Evolutionary conservation across 805 yeast genomes (phyloP).

Genomic region (Candida tammaniensis): DNA sequence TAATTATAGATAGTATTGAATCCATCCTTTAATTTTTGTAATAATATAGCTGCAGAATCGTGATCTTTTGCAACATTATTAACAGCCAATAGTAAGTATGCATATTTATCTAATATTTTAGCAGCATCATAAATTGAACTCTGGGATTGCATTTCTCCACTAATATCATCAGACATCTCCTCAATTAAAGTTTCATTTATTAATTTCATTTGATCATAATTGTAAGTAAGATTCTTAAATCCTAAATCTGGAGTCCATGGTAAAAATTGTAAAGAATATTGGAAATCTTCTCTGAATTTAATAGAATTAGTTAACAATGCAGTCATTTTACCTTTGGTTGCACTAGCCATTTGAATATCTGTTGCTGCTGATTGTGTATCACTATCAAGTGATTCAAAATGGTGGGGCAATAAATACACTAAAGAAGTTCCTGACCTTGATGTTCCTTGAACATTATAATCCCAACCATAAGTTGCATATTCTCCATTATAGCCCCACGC

Average conservation of each 20-base stretch:
- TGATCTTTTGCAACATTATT: conserved; percentile 45
- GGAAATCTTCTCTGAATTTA: conserved; percentile 35
- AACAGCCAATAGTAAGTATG: conserved; percentile 50
- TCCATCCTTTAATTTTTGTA: conserved; percentile 39
- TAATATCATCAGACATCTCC: conserved; percentile 41
- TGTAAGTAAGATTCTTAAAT: conserved; percentile 30
- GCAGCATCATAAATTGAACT: conserved; percentile 51
- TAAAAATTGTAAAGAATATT: conserved; percentile 37
- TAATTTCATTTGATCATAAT: conserved; percentile 38
- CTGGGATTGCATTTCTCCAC: conserved; percentile 40
- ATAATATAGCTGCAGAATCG: conserved; percentile 28
- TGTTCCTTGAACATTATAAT: conserved; percentile 45
- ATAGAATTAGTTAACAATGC: conserved; percentile 41
- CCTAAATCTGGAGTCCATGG: conserved; percentile 21
- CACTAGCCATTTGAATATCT: conserved; percentile 40
- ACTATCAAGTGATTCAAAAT: conserved; percentile 32
- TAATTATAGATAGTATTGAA: conserved; percentile 37
- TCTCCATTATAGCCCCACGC: conserved; percentile 50
- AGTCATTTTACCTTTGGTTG: conserved; percentile 52
- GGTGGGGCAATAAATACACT: conserved; percentile 53
- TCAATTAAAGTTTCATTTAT: conserved; percentile 42
- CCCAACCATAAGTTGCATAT: conserved; percentile 45
- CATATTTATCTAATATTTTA: conserved; percentile 52
- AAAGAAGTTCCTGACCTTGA: conserved; percentile 45
- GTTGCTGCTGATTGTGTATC: conserved; percentile 28